Conservation (phyloP, 495 filamentous ascomycete species). For the Sordaria brevicollis region DNA sequence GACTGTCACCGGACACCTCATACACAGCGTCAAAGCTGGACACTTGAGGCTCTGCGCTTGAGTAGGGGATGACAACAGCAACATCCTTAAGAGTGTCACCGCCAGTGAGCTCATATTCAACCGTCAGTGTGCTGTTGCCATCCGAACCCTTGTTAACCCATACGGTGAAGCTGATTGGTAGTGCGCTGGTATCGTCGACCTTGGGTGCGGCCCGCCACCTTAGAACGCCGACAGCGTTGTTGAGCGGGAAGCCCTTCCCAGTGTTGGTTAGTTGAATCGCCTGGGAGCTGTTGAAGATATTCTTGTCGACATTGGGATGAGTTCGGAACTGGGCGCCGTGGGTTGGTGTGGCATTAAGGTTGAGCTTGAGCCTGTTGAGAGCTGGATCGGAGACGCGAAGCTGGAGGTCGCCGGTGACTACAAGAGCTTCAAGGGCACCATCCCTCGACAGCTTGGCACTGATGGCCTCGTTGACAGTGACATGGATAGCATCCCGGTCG, state of each 20-base stretch:
- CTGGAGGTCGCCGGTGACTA: constrained; percentile 83
- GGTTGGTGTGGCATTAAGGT: constrained; percentile 59
- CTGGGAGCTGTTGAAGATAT: constrained; percentile 65
- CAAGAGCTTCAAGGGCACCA: constrained; percentile 69
- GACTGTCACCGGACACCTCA: constrained; percentile 82
- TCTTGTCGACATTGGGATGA: constrained; percentile 89
- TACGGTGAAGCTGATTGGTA: constrained; percentile 88
- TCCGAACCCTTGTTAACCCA: constrained; percentile 85
- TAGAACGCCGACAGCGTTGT: constrained; percentile 79
- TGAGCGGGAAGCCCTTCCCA: constrained; percentile 73
- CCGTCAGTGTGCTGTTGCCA: constrained; percentile 69
- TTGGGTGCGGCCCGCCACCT: constrained; percentile 75
- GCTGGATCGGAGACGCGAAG: constrained; percentile 79
- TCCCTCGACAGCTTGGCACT: constrained; percentile 79
- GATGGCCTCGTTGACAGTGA: constrained; percentile 80
- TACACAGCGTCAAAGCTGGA: constrained; percentile 89
- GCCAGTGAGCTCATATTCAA: constrained; percentile 88
- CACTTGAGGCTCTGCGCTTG: constrained; percentile 71
- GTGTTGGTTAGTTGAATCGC: constrained; percentile 77
- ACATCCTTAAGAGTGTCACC: constrained; percentile 69
- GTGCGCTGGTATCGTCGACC: constrained; percentile 57
- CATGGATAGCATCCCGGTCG: constrained; percentile 72
- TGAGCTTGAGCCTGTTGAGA: constrained; percentile 80
- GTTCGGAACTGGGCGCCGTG: constrained; percentile 81
- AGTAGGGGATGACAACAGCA: constrained; percentile 74